Conservation (phyloP, 176 grass and related monocot species). For the Bromus sterilis region DNA sequence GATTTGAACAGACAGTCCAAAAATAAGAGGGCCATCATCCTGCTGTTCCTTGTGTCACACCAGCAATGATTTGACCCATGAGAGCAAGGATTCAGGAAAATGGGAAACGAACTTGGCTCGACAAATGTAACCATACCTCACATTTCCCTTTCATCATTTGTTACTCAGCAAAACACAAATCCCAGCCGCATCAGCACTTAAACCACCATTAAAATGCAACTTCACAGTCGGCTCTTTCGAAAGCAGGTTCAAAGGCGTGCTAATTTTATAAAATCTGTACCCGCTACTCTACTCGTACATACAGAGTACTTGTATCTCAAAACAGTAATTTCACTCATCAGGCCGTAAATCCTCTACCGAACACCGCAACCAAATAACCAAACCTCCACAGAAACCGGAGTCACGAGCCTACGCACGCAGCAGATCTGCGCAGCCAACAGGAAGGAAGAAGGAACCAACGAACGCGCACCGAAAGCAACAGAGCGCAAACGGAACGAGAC, state of each 20-base stretch:
- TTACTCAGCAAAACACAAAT: not conserved
- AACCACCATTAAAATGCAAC: not conserved
- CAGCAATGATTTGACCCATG: not conserved
- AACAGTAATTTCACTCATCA: not conserved
- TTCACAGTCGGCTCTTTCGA: not conserved
- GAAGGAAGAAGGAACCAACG: not conserved
- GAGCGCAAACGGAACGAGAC: not conserved
- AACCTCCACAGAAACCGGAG: not conserved
- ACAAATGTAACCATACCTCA: not conserved
- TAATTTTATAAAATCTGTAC: not conserved
- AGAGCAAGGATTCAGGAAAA: not conserved
- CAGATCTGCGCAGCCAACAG: conserved; percentile 24
- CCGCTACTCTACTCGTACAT: too few species aligned
- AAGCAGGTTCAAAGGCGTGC: not conserved
- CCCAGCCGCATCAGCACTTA: not conserved
- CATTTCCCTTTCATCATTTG: not conserved
- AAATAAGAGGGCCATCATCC: not conserved
- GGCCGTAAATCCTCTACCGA: not conserved
- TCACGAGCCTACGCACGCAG: not conserved
- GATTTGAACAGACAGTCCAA: not conserved
- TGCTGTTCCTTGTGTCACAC: not conserved
- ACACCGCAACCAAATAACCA: not conserved
- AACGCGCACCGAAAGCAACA: not conserved
- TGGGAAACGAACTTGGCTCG: not conserved
- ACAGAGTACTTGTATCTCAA: not conserved